These are phyloP conservation scores for Stephania japonica DNA, from an alignment of 164 flowering plant species.

Conservation along the genomic window DNA sequence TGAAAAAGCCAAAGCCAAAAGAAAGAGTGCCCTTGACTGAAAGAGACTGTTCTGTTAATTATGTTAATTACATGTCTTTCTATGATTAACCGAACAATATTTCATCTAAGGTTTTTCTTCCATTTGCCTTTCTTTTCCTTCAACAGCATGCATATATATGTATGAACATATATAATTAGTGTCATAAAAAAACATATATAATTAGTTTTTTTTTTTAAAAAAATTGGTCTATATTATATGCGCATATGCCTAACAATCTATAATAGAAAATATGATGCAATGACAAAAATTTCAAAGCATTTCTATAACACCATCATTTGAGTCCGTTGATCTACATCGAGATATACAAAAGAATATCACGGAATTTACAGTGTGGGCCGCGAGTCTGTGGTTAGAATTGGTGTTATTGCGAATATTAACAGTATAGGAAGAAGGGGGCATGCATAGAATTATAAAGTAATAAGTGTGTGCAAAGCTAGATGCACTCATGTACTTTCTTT, in stretches of 20 bases:
- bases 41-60: slow-evolving; percentile 6
- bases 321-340: neutral
- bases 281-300: too few species aligned
- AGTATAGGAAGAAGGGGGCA: neutral
- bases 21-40: slow-evolving; percentile 13
- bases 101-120: slow-evolving; percentile 20
- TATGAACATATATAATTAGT: too few species aligned
- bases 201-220: neutral
- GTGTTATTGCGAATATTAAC: too few species aligned
- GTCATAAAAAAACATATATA: too few species aligned
- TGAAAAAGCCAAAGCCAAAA: slow-evolving; percentile 14
- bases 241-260: neutral
- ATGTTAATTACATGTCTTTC: slow-evolving; percentile 11
- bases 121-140: slow-evolving; percentile 9
- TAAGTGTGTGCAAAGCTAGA: slow-evolving; percentile 17
- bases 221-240: slow-evolving; percentile 11
- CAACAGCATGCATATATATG: neutral
- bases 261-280: too few species aligned
- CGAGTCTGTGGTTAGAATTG: too few species aligned
- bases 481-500: slow-evolving; percentile 10
- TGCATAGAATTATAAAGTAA: slow-evolving; percentile 12
- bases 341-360: too few species aligned
- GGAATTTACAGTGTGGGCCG: neutral
- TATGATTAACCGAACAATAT: slow-evolving; percentile 12
- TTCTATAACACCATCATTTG: neutral